Conservation (phyloP, 352 stramenopile genomes). For the Phytophthora multivora region DNA sequence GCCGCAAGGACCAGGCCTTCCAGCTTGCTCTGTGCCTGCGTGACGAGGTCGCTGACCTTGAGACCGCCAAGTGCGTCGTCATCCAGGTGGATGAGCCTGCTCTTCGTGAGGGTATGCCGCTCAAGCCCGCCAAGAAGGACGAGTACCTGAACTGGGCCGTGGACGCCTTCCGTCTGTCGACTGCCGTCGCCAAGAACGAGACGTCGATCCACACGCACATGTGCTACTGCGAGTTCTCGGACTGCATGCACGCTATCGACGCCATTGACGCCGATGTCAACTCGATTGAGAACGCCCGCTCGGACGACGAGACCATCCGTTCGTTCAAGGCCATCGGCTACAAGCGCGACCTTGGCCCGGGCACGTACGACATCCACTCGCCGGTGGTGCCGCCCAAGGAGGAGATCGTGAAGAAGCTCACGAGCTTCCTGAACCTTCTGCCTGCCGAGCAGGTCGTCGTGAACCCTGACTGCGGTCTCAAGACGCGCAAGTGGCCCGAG, state of each 20-base stretch:
- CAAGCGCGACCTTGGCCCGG: conserved; percentile 89
- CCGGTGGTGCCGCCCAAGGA: conserved; percentile 90
- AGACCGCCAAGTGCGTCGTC: conserved; percentile 86
- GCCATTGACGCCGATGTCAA: conserved; percentile 94
- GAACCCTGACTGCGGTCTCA: conserved; percentile 94
- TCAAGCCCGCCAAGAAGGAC: conserved; percentile 85
- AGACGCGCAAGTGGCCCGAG: conserved; percentile 93
- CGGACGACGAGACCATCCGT: conserved; percentile 90
- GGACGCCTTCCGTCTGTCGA: conserved; percentile 89
- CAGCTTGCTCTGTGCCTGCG: conserved; percentile 90
- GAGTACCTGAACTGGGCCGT: conserved; percentile 83
- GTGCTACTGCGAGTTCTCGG: conserved; percentile 96
- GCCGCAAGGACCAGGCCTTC: conserved; percentile 88
- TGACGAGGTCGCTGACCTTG: conserved; percentile 92
- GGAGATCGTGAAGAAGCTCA: conserved; percentile 88
- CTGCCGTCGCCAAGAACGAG: conserved; percentile 82
- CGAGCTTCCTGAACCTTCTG: conserved; percentile 86
- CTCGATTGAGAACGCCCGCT: conserved; percentile 94
- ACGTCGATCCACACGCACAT: conserved; percentile 96
- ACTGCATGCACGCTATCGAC: conserved; percentile 94
- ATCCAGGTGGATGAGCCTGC: conserved; percentile 94
- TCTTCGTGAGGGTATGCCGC: conserved; percentile 91
- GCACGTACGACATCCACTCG: conserved; percentile 95
- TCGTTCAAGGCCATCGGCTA: conserved; percentile 92
- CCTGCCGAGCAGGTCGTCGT: conserved; percentile 81